Evolutionary conservation across 164 flowering plant genomes (phyloP), one percentile per base, ranked within the genome.

Genomic region (Chimonanthus praecox): DNA sequence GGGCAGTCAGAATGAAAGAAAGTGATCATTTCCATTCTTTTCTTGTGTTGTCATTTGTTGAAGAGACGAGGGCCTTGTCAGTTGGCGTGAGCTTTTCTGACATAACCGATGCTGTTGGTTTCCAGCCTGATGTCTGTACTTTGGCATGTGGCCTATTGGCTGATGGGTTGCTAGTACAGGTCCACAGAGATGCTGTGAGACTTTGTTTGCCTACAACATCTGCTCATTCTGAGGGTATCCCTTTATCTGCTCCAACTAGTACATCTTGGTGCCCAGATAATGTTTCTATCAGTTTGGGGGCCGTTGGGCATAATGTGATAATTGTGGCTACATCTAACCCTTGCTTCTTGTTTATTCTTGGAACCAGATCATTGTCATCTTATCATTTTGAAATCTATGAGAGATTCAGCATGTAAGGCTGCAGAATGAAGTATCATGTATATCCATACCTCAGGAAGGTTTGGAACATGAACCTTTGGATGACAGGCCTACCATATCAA

Each of bases 101-200:
- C 83, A 91, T 93, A 71, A 93, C 99, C 74, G 98, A 95, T 74
- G 87, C 92, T 18, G 90, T 93, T 82, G 99, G 99, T 72, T 95
- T 93, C 77, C 88, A 77, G 78, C 84, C 97, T 71, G 88, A 93
- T 81, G 91, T 85, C 58, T 93, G 92, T 80, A 91, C 99, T 72
- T 83, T 93, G 78, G 96, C 94, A 62, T 95, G 98, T 86, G 99
- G 99, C 47, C 83, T 90, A 67, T 85, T 89, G 43, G 82, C 76
- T 70, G 94, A 93, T 85, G 89, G 92, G 49, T 78, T 92, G 80
- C 82, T 95, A 18, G 89, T 90, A 49, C 99, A 95, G 79, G 88
- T 95, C 72, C 85, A 92, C 75, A 89, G 79, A 72, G 78, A 76
- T 77, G 91, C 91, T 10, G 94, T 93, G 60, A 87, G 86, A 78